Evolutionary conservation across 1,284 basidiomycete species (phyloP).

Genomic region (Heterobasidion occidentale): DNA sequence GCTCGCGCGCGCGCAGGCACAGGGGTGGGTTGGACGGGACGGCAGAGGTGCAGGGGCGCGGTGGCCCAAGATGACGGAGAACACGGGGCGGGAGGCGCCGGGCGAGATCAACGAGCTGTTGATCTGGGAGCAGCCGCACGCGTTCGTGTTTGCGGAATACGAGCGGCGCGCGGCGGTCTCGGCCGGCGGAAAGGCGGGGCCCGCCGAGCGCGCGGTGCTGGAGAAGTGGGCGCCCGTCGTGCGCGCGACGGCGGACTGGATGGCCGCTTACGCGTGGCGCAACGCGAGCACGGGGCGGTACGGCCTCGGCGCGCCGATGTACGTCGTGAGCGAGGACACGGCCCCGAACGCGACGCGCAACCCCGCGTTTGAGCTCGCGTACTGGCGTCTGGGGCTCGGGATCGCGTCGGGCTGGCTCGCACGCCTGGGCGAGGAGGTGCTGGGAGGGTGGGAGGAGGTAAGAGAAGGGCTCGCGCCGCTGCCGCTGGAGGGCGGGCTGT

Average conservation of each 20-base stretch:
- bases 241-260: constrained; percentile 49
- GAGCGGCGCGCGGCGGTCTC: constrained; percentile 33
- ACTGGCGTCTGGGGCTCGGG: constrained; percentile 45
- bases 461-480: constrained; percentile 37
- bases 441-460: constrained; percentile 36
- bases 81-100: constrained; percentile 46
- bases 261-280: constrained; percentile 46
- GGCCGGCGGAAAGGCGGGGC: constrained; percentile 2
- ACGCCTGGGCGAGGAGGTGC: constrained; percentile 31
- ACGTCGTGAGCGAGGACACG: constrained; percentile 50
- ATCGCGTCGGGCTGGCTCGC: constrained; percentile 42
- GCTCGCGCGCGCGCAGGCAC: constrained; percentile 39
- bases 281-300: constrained; percentile 39
- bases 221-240: constrained; percentile 44
- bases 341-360: constrained; percentile 44
- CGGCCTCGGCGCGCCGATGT: constrained; percentile 53
- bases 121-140: constrained; percentile 56
- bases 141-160: constrained; percentile 50
- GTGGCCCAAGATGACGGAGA: constrained; percentile 61
- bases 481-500: constrained; percentile 41
- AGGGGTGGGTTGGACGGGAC: constrained; percentile 29
- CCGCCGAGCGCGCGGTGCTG: constrained; percentile 15
- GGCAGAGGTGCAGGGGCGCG: constrained; percentile 34
- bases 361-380: constrained; percentile 50
- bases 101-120: constrained; percentile 57